Base-by-base conservation (phyloP, 2,329 filamentous ascomycete genomes). In the Paecilomyces sp. region DNA sequence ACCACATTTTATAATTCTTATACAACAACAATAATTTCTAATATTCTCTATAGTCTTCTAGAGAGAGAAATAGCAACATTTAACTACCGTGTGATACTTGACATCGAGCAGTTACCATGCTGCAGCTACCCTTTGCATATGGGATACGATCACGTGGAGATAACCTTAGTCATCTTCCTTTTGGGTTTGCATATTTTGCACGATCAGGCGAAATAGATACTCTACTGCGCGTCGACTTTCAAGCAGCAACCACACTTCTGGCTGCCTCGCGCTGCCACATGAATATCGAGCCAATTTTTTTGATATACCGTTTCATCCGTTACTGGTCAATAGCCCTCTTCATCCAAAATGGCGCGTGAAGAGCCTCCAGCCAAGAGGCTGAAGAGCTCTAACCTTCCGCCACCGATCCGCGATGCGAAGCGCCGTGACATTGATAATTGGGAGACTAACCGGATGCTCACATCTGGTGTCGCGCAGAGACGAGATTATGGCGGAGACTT, bases 401-500 rank as follows among this genome's bases (percentile, higher is more conserved):
- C 67, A 57, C 67, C 69, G 55, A 65, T 75, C 13, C 74, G 73
- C 64, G 72, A 76, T 62, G 74, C 74, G 75, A 90, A 92, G 67
- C 91, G 96, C 73, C 92, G 90, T 71, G 94, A 99, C 71, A 92
- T 94, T 52, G 94, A 99, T 75, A 93, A 92, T 0, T 99, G 94
- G 94, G 95, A 99, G 75, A 94, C 93, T 15, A 99, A 99, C 73
- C 90, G 94, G 61, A 97, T 99, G 94, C 82, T 99, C 62, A 94
- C 92, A 1, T 97, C 92, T 22, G 93, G 93, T 59, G 92, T 99
- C 18, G 94, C 94, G 18, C 95, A 99, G 74, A 82, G 93, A 69
- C 82, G 91, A 65, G 90, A 94, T 68, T 85, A 91, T 71, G 87
- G 88, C 25, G 83, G 85, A 55, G 91, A 94, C 70, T 96, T 97